Base-by-base conservation (phyloP, 176 grass and related monocot genomes). In the Olyra latifolia region DNA sequence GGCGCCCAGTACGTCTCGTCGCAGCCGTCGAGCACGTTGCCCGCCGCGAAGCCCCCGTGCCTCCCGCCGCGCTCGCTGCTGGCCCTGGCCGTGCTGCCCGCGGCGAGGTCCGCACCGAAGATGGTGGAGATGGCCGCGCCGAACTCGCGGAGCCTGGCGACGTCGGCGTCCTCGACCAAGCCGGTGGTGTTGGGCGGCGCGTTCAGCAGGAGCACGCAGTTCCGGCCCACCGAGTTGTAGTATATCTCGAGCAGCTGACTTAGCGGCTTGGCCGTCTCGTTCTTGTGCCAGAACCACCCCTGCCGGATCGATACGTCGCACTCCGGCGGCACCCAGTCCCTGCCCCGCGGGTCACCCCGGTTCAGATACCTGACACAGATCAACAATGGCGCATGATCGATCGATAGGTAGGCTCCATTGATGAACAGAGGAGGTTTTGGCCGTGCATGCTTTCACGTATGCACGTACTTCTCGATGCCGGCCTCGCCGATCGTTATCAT, bases 251-350 rank as follows among this genome's bases (percentile, higher is more conserved):
- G 78, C 47, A 98, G 80, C 52, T 89, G 61, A 8, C 10, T 35
- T 66, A 95, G 77, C 72, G 84, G 86, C 87, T 95, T 98, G 23
- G 96, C 96, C 58, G 96, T 89, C 78, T 98, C 90, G 77, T 95
- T 93, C 47, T 42, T 66, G 92, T 98, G 96, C 96, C 96, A 98
- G 87, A 98, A 98, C 96, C 96, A 98, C 8, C 96, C 92, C 10
- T 65, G 81, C 28, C 96, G 88, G 78, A 98, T 93, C 69, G 96
- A 98, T 45, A 98, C 92, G 74, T 98, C 96, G 49, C 96, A 98
- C 86, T 98, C 96, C 54, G 92, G 81, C 75, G 96, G 96, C 82
- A 98, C 88, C 96, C 96, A 98, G 81, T 93, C 86, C 9, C 30
- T 57, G 20, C 95, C 95, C 17, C 70, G 54, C 24, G 78, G 90